Evolutionary conservation across 164 flowering plant genomes (phyloP).

Genomic region (Taxillus chinensis): DNA sequence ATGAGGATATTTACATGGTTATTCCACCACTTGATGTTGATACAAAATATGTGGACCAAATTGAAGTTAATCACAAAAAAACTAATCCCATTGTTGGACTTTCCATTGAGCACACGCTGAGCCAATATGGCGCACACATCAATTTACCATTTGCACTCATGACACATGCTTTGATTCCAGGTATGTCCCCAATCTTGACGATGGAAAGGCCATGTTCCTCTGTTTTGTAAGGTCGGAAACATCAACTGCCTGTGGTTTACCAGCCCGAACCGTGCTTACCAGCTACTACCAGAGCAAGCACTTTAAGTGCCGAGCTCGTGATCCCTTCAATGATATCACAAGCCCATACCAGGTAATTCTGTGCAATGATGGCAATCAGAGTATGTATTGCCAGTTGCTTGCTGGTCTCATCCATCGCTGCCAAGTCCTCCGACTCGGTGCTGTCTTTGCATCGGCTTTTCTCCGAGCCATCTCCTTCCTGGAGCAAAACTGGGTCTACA

Average conservation of each 20-base stretch:
- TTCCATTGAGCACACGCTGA: no score
- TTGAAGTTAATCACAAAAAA: no score
- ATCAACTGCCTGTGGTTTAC: conserved; percentile 58
- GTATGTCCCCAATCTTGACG: conserved; percentile 57
- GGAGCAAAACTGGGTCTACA: conserved; percentile 38
- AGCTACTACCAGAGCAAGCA: conserved; percentile 85
- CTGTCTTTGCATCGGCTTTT: conserved; percentile 79
- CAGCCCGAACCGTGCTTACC: conserved; percentile 69
- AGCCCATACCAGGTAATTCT: conserved; percentile 65
- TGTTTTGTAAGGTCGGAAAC: conserved; percentile 58
- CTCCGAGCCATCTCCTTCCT: conserved; percentile 69
- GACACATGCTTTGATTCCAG: conserved; percentile 20
- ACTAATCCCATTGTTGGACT: no score
- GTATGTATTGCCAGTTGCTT: conserved; percentile 85
- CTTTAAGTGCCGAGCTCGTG: conserved; percentile 48
- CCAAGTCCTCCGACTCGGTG: conserved; percentile 67
- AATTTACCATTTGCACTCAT: conserved; percentile 8
- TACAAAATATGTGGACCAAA: no score
- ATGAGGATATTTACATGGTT: no score
- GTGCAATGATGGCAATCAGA: conserved; percentile 59
- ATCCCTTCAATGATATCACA: conserved; percentile 55
- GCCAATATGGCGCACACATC: neutral
- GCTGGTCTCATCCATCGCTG: conserved; percentile 54
- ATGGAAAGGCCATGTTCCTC: conserved; percentile 78
- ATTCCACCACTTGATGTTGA: no score